Base-by-base conservation (phyloP, 2,329 filamentous ascomycete genomes). In the Hawksworthiomyces lignivorus region DNA sequence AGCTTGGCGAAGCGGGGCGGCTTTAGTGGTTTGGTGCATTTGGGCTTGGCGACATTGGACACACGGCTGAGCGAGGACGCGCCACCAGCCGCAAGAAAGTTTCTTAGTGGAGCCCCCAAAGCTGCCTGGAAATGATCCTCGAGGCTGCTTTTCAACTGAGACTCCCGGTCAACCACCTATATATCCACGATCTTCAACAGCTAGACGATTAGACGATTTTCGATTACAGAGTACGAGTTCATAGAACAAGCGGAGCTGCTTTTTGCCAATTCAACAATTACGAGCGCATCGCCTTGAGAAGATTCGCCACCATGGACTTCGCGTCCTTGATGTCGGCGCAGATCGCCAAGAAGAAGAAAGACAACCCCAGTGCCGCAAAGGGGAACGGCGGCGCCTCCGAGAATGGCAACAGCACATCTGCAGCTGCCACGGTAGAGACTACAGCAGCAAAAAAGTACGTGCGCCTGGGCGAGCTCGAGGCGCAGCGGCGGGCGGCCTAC, bases 301-400 rank as follows among this genome's bases (percentile, higher is more conserved):
- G 17, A 11, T 19, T 17, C 33, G 33, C 19, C 41, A 34, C 22
- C 26, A 98, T 98, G 92, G 89, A 98, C 64, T 98, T 98, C 69
- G 88, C 88, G 47, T 78, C 87, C 27, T 70, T 98, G 36, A 94
- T 98, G 87, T 80, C 85, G 56, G 84, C 87, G 58, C 88, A 95
- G 64, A 92, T 98, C 56, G 79, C 85, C 55, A 94, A 92, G 62
- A 73, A 82, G 52, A 87, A 41, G 34, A 35, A 44, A 24, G 39
- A 39, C 10, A 22, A 26, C 19, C 20, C 10, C 12, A 14, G 27
- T 9, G 20, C 22, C 12, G 32, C 28, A 22, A 5, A 28, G 19
- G 28, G 7, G 10, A 17, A n/a, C 20, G n/a, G 20, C 31, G 27
- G 15, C 37, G 36, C 26, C 14, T n/a, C 29, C 22, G 27, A 21